phyloP scores from a whole-genome alignment of 2,329 filamentous ascomycete species.

The Nectriaceae sp. region DNA sequence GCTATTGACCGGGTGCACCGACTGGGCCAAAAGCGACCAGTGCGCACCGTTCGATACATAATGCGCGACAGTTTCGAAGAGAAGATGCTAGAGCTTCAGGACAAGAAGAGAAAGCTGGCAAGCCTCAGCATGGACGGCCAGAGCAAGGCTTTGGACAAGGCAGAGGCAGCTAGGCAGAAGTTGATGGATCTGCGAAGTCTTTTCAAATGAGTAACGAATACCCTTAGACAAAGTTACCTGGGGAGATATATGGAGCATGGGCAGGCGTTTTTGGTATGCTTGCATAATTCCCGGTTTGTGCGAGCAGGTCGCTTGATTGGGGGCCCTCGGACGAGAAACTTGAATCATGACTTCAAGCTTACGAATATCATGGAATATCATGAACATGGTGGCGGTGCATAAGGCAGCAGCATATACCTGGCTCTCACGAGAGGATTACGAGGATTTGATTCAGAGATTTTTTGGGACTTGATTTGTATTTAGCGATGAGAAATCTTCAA shows the following conservation, averaged over 20 bases:
- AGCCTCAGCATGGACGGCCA: constrained; percentile 78
- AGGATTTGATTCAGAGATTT: constrained; percentile 4
- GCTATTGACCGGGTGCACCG: constrained; percentile 92
- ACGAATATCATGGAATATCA: constrained; percentile 15
- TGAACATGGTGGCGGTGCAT: constrained; percentile 13
- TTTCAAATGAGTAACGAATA: constrained; percentile 47
- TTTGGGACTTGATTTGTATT: constrained; percentile 13
- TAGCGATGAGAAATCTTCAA: constrained; percentile 18
- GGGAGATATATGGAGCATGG: constrained; percentile 19
- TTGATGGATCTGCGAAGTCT: constrained; percentile 60
- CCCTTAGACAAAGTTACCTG: constrained; percentile 10
- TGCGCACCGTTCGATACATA: constrained; percentile 84
- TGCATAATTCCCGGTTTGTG: too few species aligned
- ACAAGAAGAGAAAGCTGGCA: constrained; percentile 90
- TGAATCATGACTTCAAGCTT: constrained; percentile 3
- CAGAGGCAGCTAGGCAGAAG: constrained; percentile 60
- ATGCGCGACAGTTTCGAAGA: constrained; percentile 93
- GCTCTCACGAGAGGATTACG: constrained; percentile 33
- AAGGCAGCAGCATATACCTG: constrained; percentile 19
- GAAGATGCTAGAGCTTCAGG: constrained; percentile 86
- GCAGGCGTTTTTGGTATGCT: constrained; percentile 22
- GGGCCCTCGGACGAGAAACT: too few species aligned
- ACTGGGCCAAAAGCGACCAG: constrained; percentile 84
- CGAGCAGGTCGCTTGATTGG: too few species aligned
- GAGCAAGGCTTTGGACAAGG: constrained; percentile 54